These are phyloP conservation scores for Plasmodium knowlesi DNA, from an alignment of 169 alveolate species.

Conservation along the genomic window DNA sequence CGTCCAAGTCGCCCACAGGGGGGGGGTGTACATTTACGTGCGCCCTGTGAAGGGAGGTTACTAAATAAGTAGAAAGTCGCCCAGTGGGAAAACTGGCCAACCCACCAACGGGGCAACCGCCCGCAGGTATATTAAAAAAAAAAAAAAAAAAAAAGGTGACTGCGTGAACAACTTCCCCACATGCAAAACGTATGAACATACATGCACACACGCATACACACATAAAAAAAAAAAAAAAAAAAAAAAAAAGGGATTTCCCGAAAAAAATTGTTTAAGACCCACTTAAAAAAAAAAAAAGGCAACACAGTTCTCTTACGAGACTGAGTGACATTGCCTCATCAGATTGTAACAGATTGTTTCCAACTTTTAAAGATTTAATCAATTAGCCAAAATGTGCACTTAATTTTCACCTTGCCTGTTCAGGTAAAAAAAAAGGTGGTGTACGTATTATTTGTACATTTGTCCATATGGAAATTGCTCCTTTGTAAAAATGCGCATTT, in stretches of 20 bases:
- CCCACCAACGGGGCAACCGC: background rate
- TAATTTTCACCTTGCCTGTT: conserved; percentile 1
- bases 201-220: background rate
- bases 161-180: background rate
- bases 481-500: background rate
- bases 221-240: background rate
- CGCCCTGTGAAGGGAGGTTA: background rate
- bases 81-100: background rate
- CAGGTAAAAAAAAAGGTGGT: background rate
- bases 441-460: conserved; percentile 8
- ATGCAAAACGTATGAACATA: background rate
- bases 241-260: background rate
- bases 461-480: background rate
- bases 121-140: background rate
- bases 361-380: background rate
- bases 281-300: background rate
- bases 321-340: background rate
- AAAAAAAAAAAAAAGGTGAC: background rate
- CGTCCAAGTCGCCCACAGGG: background rate
- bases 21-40: background rate
- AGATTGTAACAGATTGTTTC: background rate
- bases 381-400: background rate
- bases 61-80: background rate
- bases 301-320: background rate
- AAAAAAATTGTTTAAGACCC: background rate